Conservation (phyloP, 2,329 filamentous ascomycete genomes). For the Elsinoe necatrix region DNA sequence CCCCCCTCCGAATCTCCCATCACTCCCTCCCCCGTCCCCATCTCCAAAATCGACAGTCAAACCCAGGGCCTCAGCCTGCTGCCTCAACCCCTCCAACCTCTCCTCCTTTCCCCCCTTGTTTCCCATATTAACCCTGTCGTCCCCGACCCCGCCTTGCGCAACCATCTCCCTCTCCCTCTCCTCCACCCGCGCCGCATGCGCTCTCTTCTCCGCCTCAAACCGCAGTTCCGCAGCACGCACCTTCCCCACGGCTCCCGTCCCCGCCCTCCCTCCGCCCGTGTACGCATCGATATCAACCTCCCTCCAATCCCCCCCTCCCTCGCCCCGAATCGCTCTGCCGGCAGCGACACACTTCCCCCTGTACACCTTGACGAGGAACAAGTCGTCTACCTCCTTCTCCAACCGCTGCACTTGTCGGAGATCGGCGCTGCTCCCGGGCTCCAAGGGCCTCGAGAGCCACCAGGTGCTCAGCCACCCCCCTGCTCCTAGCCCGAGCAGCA, state of each 20-base stretch:
- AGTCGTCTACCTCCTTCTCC: constrained; percentile 35
- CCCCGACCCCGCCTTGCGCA: constrained; percentile 8
- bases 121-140: constrained; percentile 5
- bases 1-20: constrained; percentile 2
- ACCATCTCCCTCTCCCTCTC: constrained; percentile 13
- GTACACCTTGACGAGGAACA: constrained; percentile 43
- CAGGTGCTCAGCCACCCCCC: constrained; percentile 36
- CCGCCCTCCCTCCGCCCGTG: constrained; percentile 18
- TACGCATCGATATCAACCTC: constrained; percentile 15
- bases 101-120: constrained; percentile 3
- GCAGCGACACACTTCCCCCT: constrained; percentile 35
- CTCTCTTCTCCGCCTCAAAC: constrained; percentile 14
- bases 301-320: constrained; percentile 15
- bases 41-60: constrained; percentile 1
- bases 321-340: constrained; percentile 17
- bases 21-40: background rate
- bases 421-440: constrained; percentile 37
- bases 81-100: constrained; percentile 12
- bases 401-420: constrained; percentile 34
- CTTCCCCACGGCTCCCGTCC: constrained; percentile 15
- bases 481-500: constrained; percentile 34
- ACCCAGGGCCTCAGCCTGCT: constrained; percentile 13
- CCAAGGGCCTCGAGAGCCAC: constrained; percentile 37
- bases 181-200: background rate
- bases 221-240: constrained; percentile 16